A percentile compares a stretch with the other conserved stretches of the same genome.
These are phyloP conservation scores for Astragalus glycyphyllos DNA, from an alignment of 306 rosid species.

Conservation along the genomic window DNA sequence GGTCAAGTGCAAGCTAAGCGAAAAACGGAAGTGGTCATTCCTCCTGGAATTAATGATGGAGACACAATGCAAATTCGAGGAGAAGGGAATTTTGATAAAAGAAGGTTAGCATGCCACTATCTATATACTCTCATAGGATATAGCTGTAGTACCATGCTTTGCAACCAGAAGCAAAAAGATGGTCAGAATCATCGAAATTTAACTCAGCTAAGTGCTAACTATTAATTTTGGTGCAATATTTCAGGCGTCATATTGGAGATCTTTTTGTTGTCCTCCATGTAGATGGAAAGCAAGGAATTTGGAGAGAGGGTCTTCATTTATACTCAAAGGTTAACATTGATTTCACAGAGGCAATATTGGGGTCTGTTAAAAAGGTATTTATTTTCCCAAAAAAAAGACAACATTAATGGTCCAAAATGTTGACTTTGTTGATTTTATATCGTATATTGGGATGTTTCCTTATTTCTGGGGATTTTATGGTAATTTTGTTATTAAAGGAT, in stretches of 20 bases:
- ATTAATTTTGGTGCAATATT: constrained; percentile 39
- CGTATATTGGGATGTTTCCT: constrained; percentile 16
- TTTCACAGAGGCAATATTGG: constrained; percentile 88
- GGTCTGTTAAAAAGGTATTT: constrained; percentile 72
- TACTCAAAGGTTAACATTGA: constrained; percentile 75
- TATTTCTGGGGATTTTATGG: not conserved
- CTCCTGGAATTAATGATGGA: constrained; percentile 84
- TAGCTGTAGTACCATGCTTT: constrained; percentile 14
- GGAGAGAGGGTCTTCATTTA: constrained; percentile 83
- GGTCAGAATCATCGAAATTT: constrained; percentile 18
- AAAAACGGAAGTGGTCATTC: constrained; percentile 62
- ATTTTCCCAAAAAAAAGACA: not conserved
- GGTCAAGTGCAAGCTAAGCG: constrained; percentile 68
- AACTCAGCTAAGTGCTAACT: constrained; percentile 15
- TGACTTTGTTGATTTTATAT: constrained; percentile 16
- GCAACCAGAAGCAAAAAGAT: constrained; percentile 33
- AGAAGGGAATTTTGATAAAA: constrained; percentile 76
- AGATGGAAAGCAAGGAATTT: constrained; percentile 70
- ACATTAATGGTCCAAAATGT: constrained; percentile 7
- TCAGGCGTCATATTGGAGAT: constrained; percentile 78
- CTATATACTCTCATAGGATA: not conserved
- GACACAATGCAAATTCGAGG: constrained; percentile 81
- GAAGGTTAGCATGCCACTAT: constrained; percentile 53
- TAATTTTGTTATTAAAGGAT: not conserved
- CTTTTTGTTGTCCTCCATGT: constrained; percentile 79